These are phyloP conservation scores for Seminavis robusta DNA, from an alignment of 108 stramenopile genomes.

Conservation along the genomic window DNA sequence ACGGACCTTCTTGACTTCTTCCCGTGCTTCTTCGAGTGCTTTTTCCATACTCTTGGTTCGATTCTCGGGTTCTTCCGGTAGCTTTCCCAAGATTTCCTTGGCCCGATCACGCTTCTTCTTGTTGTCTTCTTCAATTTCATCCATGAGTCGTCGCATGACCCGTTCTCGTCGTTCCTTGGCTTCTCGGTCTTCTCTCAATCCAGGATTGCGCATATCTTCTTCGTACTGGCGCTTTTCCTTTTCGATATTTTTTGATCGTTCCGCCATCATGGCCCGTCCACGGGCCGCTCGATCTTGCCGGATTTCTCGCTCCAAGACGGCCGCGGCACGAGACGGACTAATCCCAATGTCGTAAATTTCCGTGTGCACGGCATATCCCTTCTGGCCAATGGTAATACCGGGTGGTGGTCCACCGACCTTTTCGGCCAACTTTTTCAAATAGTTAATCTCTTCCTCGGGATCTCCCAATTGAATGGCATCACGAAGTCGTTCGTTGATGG, in stretches of 20 bases:
- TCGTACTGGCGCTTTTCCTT: slow-evolving; percentile 45
- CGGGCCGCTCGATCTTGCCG: slow-evolving; percentile 44
- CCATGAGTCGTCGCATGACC: slow-evolving; percentile 48
- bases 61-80: slow-evolving; percentile 51
- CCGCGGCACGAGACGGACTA: slow-evolving; percentile 28
- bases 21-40: slow-evolving; percentile 55
- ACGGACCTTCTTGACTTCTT: slow-evolving; percentile 53
- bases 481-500: slow-evolving; percentile 69
- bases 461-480: slow-evolving; percentile 71
- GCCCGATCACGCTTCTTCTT: slow-evolving; percentile 45
- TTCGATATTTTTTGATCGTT: slow-evolving; percentile 45
- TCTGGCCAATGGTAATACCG: slow-evolving; percentile 21
- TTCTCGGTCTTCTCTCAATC: slow-evolving; percentile 46
- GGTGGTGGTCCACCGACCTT: slow-evolving; percentile 76
- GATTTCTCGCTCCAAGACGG: slow-evolving; percentile 42
- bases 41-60: slow-evolving; percentile 47
- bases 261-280: slow-evolving; percentile 55
- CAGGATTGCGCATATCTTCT: slow-evolving; percentile 53
- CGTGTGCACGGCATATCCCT: slow-evolving; percentile 61
- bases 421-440: slow-evolving; percentile 41
- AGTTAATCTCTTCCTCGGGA: slow-evolving; percentile 47
- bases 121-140: slow-evolving; percentile 54
- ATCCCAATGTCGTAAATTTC: slow-evolving; percentile 70
- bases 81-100: slow-evolving; percentile 55
- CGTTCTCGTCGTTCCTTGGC: slow-evolving; percentile 59